Evolutionary conservation across 2,329 filamentous ascomycete genomes (phyloP).

Genomic region (Aspergillus vadensis): DNA sequence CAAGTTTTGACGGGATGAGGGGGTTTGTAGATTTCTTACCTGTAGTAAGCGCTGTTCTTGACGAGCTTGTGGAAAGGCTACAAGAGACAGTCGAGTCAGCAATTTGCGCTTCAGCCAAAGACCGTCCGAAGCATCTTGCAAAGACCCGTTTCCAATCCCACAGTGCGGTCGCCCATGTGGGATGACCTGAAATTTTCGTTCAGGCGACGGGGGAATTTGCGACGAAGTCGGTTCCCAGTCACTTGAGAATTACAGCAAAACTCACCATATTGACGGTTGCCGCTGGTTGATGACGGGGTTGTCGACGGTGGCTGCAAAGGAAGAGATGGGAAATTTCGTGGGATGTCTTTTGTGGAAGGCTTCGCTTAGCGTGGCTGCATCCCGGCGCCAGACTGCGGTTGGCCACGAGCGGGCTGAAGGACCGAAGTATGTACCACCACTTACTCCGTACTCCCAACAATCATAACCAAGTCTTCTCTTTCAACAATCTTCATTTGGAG

Average conservation of each 20-base stretch:
- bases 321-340: constrained; percentile 35
- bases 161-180: constrained; percentile 4
- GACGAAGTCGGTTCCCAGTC: constrained; percentile 25
- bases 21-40: constrained; percentile 60
- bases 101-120: constrained; percentile 99
- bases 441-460: background rate
- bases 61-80: constrained; percentile 90
- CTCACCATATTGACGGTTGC: constrained; percentile 51
- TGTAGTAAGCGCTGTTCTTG: constrained; percentile 99
- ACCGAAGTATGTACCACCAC: background rate
- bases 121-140: constrained; percentile 97
- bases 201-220: constrained; percentile 8
- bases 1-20: background rate
- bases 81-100: constrained; percentile 79
- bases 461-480: background rate
- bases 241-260: constrained; percentile 30
- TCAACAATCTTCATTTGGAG: background rate
- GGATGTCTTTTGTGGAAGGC: constrained; percentile 44
- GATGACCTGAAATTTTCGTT: background rate
- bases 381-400: constrained; percentile 38
- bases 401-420: constrained; percentile 39
- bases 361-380: constrained; percentile 47
- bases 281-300: constrained; percentile 35
- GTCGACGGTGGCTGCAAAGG: constrained; percentile 39
- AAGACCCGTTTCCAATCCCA: constrained; percentile 61